Evolutionary conservation across 2,329 filamentous ascomycete species (phyloP).

Genomic region (Aspergillus unguis): DNA sequence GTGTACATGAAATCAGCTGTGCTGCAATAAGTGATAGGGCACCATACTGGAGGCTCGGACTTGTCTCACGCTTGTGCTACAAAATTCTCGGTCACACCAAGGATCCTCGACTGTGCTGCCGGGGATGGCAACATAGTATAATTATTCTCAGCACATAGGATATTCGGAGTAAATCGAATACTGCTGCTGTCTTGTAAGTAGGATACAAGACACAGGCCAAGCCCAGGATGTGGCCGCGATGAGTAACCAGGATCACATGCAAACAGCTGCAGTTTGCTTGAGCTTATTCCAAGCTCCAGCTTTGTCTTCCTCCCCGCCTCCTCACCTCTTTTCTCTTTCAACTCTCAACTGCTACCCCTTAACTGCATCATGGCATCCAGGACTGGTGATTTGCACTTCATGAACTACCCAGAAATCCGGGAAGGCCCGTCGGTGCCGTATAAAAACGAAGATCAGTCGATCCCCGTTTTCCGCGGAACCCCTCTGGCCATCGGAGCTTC

Average conservation of each 20-base stretch:
- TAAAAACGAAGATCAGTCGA: conserved; percentile 53
- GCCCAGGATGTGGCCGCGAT: neutral
- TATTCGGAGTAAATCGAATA: too few species aligned
- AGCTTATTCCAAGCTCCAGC: neutral
- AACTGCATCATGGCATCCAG: conserved; percentile 21
- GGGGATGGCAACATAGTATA: too few species aligned
- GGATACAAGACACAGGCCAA: neutral
- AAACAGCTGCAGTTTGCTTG: neutral
- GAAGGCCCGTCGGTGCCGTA: conserved; percentile 45
- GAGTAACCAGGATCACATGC: conserved; percentile 3
- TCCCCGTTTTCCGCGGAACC: conserved; percentile 67
- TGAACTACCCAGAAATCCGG: conserved; percentile 38
- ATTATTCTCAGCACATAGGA: too few species aligned
- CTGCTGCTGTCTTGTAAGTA: too few species aligned
- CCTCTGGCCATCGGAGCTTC: conserved; percentile 60
- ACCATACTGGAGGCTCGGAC: neutral
- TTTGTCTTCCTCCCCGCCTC: neutral
- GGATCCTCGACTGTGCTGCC: neutral
- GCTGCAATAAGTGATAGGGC: too few species aligned
- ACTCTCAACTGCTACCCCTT: neutral
- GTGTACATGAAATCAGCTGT: too few species aligned
- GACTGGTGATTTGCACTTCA: conserved; percentile 21
- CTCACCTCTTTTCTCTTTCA: neutral
- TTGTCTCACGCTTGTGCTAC: neutral
- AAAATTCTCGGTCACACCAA: neutral